Percentiles rank a stretch among this genome's conserved stretches.
These are phyloP conservation scores for Mortierella sp. DNA, from an alignment of 371 early-diverging fungal species.

Conservation along the genomic window DNA sequence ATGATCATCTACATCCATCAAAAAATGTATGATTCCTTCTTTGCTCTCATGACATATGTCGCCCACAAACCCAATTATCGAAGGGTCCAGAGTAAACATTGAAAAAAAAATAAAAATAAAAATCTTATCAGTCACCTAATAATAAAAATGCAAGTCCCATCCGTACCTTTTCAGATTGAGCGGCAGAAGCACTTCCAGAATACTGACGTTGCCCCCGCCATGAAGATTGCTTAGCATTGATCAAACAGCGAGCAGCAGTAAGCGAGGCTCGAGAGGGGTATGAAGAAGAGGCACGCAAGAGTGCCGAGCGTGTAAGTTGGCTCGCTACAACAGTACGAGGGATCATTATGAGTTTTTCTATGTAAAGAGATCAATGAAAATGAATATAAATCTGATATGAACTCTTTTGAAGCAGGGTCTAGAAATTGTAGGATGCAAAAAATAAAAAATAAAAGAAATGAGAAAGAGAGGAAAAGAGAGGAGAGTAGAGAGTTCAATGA, in stretches of 20 bases:
- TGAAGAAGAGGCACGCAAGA: conserved; percentile 29
- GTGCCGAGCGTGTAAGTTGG: conserved; percentile 34
- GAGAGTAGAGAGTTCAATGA: not conserved
- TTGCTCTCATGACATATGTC: no score
- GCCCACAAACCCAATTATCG: no score
- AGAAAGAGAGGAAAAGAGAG: not conserved
- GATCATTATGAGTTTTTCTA: conserved; percentile 18
- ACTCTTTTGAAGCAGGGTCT: not conserved
- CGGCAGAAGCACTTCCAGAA: conserved; percentile 46
- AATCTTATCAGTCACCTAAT: not conserved
- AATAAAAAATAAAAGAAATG: no score
- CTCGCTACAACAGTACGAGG: conserved; percentile 25
- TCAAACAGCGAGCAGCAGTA: conserved; percentile 31
- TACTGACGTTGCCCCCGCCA: conserved; percentile 39
- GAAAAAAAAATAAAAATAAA: no score
- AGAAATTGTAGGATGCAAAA: not conserved
- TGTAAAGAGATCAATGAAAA: not conserved
- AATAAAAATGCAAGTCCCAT: conserved; percentile 1
- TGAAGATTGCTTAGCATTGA: conserved; percentile 35
- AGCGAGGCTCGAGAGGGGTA: conserved; percentile 31
- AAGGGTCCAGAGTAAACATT: no score
- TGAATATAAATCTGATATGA: not conserved
- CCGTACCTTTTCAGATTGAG: conserved; percentile 56
- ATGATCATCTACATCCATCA: no score
- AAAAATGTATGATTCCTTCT: no score